Percentiles rank a stretch among this genome's conserved stretches.
Evolutionary conservation across 352 stramenopile genomes (phyloP).

Genomic region (Globisporangium splendens): DNA sequence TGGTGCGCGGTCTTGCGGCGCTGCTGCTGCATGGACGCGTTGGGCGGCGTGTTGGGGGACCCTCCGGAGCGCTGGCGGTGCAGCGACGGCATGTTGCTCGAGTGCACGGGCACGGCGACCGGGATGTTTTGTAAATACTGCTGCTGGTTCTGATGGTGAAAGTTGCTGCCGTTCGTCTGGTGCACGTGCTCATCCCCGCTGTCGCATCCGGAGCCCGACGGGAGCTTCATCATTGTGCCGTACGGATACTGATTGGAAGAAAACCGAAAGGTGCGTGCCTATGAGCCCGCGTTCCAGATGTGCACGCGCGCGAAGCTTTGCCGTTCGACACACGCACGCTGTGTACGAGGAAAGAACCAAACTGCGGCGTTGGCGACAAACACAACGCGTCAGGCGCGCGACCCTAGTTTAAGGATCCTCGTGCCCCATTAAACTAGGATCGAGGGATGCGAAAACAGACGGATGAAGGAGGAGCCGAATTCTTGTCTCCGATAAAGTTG

Average conservation of each 20-base stretch:
- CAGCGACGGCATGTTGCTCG: slow-evolving; percentile 23
- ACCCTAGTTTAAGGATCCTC: background rate
- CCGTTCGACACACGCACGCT: background rate
- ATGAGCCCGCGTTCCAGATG: background rate
- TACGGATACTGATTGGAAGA: background rate
- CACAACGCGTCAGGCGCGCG: background rate
- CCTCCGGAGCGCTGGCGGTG: slow-evolving; percentile 21
- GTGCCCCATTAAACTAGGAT: no score
- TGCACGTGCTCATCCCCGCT: slow-evolving; percentile 16
- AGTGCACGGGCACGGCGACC: slow-evolving; percentile 48
- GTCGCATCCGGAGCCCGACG: slow-evolving; percentile 28
- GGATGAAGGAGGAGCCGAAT: no score
- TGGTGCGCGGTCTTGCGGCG: slow-evolving; percentile 67
- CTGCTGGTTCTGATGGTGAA: slow-evolving; percentile 27
- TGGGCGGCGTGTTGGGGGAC: no score
- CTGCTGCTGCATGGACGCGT: background rate
- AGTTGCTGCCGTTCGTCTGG: slow-evolving; percentile 8
- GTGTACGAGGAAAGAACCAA: background rate
- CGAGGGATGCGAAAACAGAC: no score
- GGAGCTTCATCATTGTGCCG: slow-evolving; percentile 31
- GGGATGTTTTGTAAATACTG: slow-evolving; percentile 52
- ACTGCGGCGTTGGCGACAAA: background rate
- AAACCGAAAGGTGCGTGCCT: slow-evolving; percentile 2
- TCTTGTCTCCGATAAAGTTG: no score
- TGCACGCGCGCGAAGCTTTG: slow-evolving; percentile 8